Evolutionary conservation across 805 yeast genomes (phyloP).

Genomic region (Spathaspora girioi): DNA sequence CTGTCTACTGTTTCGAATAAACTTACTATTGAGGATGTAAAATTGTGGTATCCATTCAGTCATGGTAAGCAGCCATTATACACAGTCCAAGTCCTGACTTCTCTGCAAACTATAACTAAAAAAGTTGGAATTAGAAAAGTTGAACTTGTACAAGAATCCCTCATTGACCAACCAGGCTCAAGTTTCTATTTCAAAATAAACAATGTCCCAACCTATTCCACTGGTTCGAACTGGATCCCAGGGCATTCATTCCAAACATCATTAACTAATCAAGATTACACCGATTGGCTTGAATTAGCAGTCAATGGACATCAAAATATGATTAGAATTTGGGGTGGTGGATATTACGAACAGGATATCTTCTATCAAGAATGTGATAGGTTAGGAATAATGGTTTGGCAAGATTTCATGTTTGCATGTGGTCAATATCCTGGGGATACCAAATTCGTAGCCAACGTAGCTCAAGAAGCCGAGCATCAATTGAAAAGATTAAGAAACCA

Average conservation of each 20-base stretch:
- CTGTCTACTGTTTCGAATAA: not conserved
- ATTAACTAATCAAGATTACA: constrained; percentile 32
- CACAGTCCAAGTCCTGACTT: constrained; percentile 14
- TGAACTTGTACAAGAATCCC: constrained; percentile 35
- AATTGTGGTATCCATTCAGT: constrained; percentile 40
- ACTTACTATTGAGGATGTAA: constrained; percentile 20
- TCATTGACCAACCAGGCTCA: constrained; percentile 29
- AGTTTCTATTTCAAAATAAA: constrained; percentile 44
- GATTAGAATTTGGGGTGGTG: constrained; percentile 52
- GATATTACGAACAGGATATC: constrained; percentile 38
- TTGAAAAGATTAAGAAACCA: constrained; percentile 38
- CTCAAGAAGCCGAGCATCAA: constrained; percentile 35
- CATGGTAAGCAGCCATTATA: constrained; percentile 36
- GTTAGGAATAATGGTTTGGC: constrained; percentile 48
- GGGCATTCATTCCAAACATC: constrained; percentile 37
- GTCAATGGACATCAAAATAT: constrained; percentile 40
- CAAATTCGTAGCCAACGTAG: constrained; percentile 30
- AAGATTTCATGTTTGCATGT: constrained; percentile 57
- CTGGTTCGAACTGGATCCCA: constrained; percentile 50
- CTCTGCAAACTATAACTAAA: constrained; percentile 12
- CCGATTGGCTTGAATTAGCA: constrained; percentile 30
- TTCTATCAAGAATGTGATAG: constrained; percentile 44
- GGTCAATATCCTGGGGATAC: constrained; percentile 48
- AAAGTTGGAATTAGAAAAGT: constrained; percentile 39
- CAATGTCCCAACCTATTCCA: constrained; percentile 31